A percentile compares a stretch with the other conserved stretches of the same genome.
Conservation (phyloP, 768 basidiomycete genomes). For the Glaciozyma antarctica region DNA sequence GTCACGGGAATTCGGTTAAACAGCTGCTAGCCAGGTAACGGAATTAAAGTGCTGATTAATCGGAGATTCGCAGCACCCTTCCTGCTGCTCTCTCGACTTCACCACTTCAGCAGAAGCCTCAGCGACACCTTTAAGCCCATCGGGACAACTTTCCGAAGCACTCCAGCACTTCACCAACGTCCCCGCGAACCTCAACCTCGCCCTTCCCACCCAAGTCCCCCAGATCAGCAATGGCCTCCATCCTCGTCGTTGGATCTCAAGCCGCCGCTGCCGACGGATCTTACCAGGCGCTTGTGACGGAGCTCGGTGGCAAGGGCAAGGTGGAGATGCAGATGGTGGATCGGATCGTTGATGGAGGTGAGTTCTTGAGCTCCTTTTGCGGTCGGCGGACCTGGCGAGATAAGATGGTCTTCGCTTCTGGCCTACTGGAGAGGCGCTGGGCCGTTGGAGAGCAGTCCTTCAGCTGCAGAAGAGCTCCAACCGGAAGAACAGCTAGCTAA, state of each 20-base stretch:
- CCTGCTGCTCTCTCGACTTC: no score
- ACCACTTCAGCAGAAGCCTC: no score
- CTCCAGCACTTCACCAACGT: no score
- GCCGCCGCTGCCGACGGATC: slow-evolving; percentile 67
- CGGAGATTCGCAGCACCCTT: no score
- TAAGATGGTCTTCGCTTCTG: neutral
- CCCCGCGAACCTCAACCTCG: no score
- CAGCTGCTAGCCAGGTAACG: no score
- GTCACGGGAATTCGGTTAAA: no score
- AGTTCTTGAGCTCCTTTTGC: slow-evolving; percentile 16
- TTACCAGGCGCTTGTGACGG: slow-evolving; percentile 61
- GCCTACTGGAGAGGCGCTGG: neutral
- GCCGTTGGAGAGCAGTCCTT: neutral
- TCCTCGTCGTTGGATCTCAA: slow-evolving; percentile 65
- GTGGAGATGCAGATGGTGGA: slow-evolving; percentile 77
- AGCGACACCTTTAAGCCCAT: no score
- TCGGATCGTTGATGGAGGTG: slow-evolving; percentile 70
- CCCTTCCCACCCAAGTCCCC: no score
- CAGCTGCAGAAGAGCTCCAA: neutral
- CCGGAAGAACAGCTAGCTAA: neutral
- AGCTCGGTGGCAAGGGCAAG: slow-evolving; percentile 46
- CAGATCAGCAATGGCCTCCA: slow-evolving; percentile 40
- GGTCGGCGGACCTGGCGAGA: no score
- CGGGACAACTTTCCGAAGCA: no score
- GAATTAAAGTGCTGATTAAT: no score